Evolutionary conservation across 345 rosid species (phyloP).

Genomic region (Boechera stricta): DNA sequence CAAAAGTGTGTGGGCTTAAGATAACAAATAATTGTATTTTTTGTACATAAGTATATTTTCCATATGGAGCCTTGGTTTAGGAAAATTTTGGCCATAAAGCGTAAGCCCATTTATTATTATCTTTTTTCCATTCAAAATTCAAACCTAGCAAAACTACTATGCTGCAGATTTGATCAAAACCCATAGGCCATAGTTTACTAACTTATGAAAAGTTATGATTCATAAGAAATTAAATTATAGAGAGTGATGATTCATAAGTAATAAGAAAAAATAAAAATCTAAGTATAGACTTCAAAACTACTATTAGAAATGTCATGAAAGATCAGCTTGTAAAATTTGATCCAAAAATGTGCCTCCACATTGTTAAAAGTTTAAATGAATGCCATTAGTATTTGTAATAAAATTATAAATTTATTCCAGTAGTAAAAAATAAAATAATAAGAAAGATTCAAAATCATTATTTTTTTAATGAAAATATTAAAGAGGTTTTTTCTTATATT

Average conservation of each 20-base stretch:
- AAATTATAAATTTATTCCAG: no score
- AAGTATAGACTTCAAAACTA: not conserved
- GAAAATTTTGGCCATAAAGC: not conserved
- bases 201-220: not conserved
- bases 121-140: not conserved
- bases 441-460: not conserved
- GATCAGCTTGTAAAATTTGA: not conserved
- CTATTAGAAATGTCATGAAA: not conserved
- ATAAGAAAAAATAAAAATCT: not conserved
- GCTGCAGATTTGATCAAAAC: not conserved
- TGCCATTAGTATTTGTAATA: not conserved
- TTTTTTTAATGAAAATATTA: no score
- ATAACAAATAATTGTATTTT: not conserved
- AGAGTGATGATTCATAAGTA: not conserved
- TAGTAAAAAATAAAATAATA: no score
- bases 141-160: not conserved
- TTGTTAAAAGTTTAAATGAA: not conserved
- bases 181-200: not conserved
- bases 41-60: not conserved
- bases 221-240: not conserved
- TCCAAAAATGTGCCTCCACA: not conserved
- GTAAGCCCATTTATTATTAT: not conserved
- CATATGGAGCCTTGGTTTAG: not conserved
- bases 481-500: no score
- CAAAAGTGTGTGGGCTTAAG: not conserved